These are phyloP conservation scores for Aspergillus versicolor DNA, from an alignment of 2,329 filamentous ascomycete genomes.

Conservation along the genomic window DNA sequence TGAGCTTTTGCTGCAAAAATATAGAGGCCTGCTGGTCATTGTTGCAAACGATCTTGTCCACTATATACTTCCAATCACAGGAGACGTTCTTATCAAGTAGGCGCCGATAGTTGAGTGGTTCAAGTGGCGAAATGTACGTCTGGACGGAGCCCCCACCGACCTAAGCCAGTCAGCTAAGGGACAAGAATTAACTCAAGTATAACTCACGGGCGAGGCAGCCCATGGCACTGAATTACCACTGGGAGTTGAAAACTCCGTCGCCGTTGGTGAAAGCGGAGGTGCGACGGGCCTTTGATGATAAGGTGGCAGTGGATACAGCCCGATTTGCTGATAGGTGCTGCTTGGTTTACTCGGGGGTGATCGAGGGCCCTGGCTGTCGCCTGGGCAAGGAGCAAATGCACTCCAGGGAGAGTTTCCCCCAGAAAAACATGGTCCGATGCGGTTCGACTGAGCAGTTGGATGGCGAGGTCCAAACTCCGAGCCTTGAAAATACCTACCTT, in stretches of 20 bases:
- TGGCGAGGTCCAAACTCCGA: slow-evolving; percentile 28
- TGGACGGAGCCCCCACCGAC: slow-evolving; percentile 56
- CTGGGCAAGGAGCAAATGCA: slow-evolving; percentile 27
- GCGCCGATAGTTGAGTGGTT: slow-evolving; percentile 94
- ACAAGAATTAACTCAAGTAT: neutral
- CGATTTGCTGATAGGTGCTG: slow-evolving; percentile 35
- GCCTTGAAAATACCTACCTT: slow-evolving; percentile 27
- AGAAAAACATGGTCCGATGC: slow-evolving; percentile 34
- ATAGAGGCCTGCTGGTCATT: slow-evolving; percentile 99
- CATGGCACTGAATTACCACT: slow-evolving; percentile 27
- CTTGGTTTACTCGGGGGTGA: slow-evolving; percentile 30
- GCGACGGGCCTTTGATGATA: slow-evolving; percentile 61
- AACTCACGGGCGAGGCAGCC: slow-evolving; percentile 53
- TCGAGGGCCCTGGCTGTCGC: slow-evolving; percentile 25
- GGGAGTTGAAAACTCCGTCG: slow-evolving; percentile 67
- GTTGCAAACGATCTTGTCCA: slow-evolving; percentile 98
- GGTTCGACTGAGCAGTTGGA: slow-evolving; percentile 31
- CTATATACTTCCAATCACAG: slow-evolving; percentile 99
- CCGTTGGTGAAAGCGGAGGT: slow-evolving; percentile 69
- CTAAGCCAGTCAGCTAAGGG: slow-evolving; percentile 25
- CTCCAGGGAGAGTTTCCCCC: slow-evolving; percentile 35
- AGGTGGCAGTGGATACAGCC: slow-evolving; percentile 34
- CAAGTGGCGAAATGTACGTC: slow-evolving; percentile 81
- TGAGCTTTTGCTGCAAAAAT: slow-evolving; percentile 97
- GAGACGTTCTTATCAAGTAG: slow-evolving; percentile 93